Conservation (phyloP, 345 rosid species). For the Eutrema yunnanense region DNA sequence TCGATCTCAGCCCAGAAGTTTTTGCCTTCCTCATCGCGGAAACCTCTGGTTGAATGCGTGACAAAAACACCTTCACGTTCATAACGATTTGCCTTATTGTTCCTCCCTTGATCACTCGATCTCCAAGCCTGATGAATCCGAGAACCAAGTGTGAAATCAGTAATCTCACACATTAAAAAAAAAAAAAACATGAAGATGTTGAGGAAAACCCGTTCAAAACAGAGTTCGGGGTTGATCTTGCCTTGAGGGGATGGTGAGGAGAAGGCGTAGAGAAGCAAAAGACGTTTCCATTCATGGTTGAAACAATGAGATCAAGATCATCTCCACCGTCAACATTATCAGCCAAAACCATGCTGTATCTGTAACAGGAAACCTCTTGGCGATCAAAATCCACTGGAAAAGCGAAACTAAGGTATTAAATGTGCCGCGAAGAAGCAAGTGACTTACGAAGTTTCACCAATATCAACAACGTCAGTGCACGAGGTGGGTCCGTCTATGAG, state of each 20-base stretch:
- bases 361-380: constrained; percentile 28
- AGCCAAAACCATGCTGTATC: constrained; percentile 97
- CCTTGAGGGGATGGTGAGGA: constrained; percentile 98
- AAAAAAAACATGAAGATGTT: constrained; percentile 5
- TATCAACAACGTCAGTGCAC: constrained; percentile 94
- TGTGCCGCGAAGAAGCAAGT: not conserved
- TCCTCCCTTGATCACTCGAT: constrained; percentile 88
- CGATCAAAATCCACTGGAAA: constrained; percentile 1
- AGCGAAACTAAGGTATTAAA: not conserved
- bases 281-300: constrained; percentile 98
- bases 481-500: constrained; percentile 98
- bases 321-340: constrained; percentile 99
- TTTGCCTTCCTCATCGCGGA: constrained; percentile 99
- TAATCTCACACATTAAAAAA: constrained; percentile 51
- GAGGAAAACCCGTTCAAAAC: not conserved
- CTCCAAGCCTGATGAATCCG: constrained; percentile 83
- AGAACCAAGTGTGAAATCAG: constrained; percentile 14
- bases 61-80: constrained; percentile 80
- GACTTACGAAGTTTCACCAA: constrained; percentile 98
- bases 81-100: constrained; percentile 61
- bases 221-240: constrained; percentile 28
- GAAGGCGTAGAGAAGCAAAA: constrained; percentile 97
- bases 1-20: constrained; percentile 95
- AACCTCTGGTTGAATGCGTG: constrained; percentile 81
- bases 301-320: constrained; percentile 94